Base-by-base conservation (phyloP, 257 asterid species). In the Scutellaria baicalensis region DNA sequence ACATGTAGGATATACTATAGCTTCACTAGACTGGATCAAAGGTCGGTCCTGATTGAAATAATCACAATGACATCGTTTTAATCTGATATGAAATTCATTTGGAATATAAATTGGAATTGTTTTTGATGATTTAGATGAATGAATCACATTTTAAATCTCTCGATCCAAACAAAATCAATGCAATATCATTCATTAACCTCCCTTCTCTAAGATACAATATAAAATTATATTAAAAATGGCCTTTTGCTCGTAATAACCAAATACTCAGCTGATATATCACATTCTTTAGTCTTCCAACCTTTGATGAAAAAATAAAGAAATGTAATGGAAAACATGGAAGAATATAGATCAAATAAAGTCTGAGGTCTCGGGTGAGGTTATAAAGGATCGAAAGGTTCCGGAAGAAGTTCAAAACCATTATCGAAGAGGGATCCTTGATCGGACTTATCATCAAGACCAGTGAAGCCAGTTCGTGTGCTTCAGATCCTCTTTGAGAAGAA, bases 391-490 rank as follows among this genome's bases (percentile, higher is more conserved):
- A 94, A 94, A 48, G 96, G 99, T 79, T 94, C 99, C 0, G 98
- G 99, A 35, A 88, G 87, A 51, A 79, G 79, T 75, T 86, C 99
- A 56, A 94, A 92, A 73, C 99, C 97, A 63, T 79, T 81, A 70
- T 89, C 97, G 73, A 94, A 94, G 75, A 94, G 74, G 71, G 86
- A 66, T 73, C 87, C 98, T 73, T 88, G 96, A 42, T 86, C 97
- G 27, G 94, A 80, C 76, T 83, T 87, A 56, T 92, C 96, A 20
- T 89, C 98, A 23, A 89, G 49, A 59, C 95, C 82, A n/a, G 82
- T 84, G 99, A 56, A 93, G 88, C 99, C 99, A 91, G 59, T 84
- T 89, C 11, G 92, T 75, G 79, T 87, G 87, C 84, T 88, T 93
- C 74, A 85, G 70, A 78, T 93, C 99, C 84, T 93, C 99, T 81